phyloP scores from a whole-genome alignment of 148 eudicot genomes.

The Chenopodium formosanum region DNA sequence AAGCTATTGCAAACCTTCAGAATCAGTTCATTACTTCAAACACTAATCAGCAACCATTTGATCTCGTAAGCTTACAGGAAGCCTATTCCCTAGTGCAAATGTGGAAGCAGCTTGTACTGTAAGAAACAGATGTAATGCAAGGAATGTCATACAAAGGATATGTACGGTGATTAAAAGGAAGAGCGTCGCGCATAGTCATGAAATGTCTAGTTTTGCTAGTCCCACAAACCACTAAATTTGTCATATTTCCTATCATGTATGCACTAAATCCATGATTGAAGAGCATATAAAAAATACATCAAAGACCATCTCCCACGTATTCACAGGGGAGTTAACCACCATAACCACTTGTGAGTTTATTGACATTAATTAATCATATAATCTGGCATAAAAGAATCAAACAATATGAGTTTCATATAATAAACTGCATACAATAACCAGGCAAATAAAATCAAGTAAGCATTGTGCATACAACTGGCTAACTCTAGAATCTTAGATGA shows the following conservation, averaged over 20 bases:
- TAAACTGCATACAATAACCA: no score
- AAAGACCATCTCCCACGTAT: conserved; percentile 64
- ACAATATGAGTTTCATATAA: no score
- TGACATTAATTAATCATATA: no score
- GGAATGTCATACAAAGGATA: no score
- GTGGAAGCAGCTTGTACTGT: conserved; percentile 71
- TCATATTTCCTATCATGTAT: conserved; percentile 91
- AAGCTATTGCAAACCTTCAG: conserved; percentile 84
- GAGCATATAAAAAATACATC: conserved; percentile 61
- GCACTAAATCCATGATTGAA: conserved; percentile 77
- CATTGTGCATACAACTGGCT: no score
- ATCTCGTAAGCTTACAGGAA: conserved; percentile 66
- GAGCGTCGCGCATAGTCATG: conserved; percentile 42
- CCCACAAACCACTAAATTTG: conserved; percentile 75
- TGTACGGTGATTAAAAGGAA: background rate
- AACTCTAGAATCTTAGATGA: no score
- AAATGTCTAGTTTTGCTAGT: conserved; percentile 70
- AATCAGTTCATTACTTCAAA: conserved; percentile 67
- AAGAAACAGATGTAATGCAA: background rate
- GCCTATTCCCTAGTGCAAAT: conserved; percentile 65
- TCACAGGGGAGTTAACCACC: conserved; percentile 81
- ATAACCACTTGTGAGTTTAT: conserved; percentile 54
- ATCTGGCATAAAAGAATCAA: no score
- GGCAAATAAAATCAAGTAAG: no score
- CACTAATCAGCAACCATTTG: conserved; percentile 86